Evolutionary conservation across 352 stramenopile species (phyloP), one percentile per base, ranked within the genome.

Genomic region (Pythium rishiriense): DNA sequence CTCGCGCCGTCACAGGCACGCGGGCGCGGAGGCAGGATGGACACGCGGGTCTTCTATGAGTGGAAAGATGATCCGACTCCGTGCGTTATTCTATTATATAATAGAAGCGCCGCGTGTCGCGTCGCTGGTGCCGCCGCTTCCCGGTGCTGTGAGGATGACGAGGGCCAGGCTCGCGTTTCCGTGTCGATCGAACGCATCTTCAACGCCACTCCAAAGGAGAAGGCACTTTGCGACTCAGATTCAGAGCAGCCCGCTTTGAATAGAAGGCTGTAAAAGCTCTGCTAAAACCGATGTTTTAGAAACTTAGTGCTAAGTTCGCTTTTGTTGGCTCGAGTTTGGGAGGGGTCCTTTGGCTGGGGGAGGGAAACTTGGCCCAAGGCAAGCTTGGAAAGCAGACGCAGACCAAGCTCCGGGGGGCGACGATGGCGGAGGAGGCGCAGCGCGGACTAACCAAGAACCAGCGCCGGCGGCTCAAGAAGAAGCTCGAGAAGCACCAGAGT

Each of bases 361-460:
- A 31, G 25, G 58, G 39, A 60, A 60, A 57, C 59, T 24, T 7
- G 29, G 21, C n/a, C n/a, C n/a, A 35, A 35, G 31, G 31, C 10
- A 35, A 35, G 5, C 10, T 35, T 48, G 26, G 47, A 46, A 26
- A 22, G n/a, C n/a, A n/a, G n/a, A n/a, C n/a, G n/a, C n/a, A n/a
- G n/a, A n/a, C n/a, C n/a, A n/a, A n/a, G n/a, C n/a, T n/a, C n/a
- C n/a, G n/a, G n/a, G n/a, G n/a, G n/a, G 6, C 33, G 37, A 28
- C 42, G 4, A 67, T 74, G 67, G 56, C 64, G 50, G 62, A 66
- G 26, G 70, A 77, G 43, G 59, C 70, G 55, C 61, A 62, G 63
- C 59, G 58, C 43, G 68, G 71, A 74, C 66, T 91, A 58, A 91
- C 87, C 25, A 96, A 96, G 75, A 96, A 94, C 71, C 79, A 92